phyloP scores from a whole-genome alignment of 139 green algal species.

The Diplosphaera chodatii region DNA sequence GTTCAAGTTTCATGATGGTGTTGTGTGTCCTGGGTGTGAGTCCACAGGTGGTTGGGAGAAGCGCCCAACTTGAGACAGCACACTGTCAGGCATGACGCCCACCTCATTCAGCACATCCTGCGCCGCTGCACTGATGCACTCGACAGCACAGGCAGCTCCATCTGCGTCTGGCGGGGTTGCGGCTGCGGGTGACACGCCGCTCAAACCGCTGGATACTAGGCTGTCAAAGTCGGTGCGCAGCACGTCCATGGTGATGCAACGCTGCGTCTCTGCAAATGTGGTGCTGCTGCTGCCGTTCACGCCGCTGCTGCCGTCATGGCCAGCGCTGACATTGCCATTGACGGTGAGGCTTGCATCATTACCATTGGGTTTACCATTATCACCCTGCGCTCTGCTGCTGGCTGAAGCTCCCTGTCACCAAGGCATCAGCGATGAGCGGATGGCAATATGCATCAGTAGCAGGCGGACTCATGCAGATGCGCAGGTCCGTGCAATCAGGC shows the following conservation, averaged over 20 bases:
- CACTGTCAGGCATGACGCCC: too few relatives aligned
- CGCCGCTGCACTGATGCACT: constrained; percentile 13
- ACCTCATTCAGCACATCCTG: not conserved
- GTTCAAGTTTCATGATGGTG: too few relatives aligned
- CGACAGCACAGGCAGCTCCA: not conserved
- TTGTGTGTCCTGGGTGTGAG: too few relatives aligned
- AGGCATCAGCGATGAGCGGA: too few relatives aligned
- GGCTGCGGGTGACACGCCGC: not conserved
- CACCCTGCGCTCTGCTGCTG: too few relatives aligned
- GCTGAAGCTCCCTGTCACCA: too few relatives aligned
- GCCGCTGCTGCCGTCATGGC: constrained; percentile 27
- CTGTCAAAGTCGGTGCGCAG: constrained; percentile 40
- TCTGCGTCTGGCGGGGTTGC: not conserved
- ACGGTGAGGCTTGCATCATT: not conserved
- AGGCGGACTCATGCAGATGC: too few relatives aligned
- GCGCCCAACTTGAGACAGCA: too few relatives aligned
- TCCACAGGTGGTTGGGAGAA: too few relatives aligned
- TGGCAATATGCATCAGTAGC: too few relatives aligned
- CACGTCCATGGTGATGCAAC: constrained; percentile 66
- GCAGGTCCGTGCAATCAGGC: too few relatives aligned
- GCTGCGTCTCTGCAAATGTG: constrained; percentile 64
- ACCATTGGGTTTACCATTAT: not conserved
- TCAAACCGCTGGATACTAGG: not conserved
- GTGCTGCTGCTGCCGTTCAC: too few relatives aligned
- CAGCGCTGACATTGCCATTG: not conserved